These are phyloP conservation scores for Ogataea neopini DNA, from an alignment of 805 yeast species.

Conservation along the genomic window DNA sequence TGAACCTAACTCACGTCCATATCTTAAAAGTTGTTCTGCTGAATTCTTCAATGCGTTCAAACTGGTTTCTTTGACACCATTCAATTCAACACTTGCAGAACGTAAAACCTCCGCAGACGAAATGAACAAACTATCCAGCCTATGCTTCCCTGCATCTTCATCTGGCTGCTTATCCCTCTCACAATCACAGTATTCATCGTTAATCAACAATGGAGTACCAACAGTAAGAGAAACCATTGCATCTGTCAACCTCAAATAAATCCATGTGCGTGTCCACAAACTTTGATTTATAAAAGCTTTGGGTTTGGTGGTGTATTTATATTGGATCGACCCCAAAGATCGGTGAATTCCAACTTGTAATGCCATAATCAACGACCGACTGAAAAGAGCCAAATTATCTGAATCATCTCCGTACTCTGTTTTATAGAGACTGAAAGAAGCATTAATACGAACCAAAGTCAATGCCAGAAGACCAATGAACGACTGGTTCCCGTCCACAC, in stretches of 20 bases:
- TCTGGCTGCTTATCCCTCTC: constrained; percentile 3
- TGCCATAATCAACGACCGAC: constrained; percentile 15
- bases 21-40: constrained; percentile 3
- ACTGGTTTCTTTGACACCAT: constrained; percentile 2
- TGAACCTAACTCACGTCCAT: constrained; percentile 6
- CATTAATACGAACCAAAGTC: constrained; percentile 10
- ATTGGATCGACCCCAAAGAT: constrained; percentile 11
- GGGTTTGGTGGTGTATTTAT: neutral
- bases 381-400: constrained; percentile 14
- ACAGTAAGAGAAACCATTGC: constrained; percentile 17
- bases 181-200: constrained; percentile 21
- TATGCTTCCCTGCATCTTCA: neutral
- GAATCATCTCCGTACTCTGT: constrained; percentile 24
- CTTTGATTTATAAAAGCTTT: too few relatives aligned
- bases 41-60: neutral
- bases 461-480: constrained; percentile 19
- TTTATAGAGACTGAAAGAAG: constrained; percentile 8
- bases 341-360: constrained; percentile 27
- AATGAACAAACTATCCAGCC: constrained; percentile 2
- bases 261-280: constrained; percentile 21
- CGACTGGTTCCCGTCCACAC: constrained; percentile 18
- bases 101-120: neutral
- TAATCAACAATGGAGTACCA: constrained; percentile 26
- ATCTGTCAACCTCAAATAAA: constrained; percentile 20
- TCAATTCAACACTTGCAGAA: constrained; percentile 1